Evolutionary conservation across 768 basidiomycete genomes (phyloP).

Genomic region (Auriculariales sp.): DNA sequence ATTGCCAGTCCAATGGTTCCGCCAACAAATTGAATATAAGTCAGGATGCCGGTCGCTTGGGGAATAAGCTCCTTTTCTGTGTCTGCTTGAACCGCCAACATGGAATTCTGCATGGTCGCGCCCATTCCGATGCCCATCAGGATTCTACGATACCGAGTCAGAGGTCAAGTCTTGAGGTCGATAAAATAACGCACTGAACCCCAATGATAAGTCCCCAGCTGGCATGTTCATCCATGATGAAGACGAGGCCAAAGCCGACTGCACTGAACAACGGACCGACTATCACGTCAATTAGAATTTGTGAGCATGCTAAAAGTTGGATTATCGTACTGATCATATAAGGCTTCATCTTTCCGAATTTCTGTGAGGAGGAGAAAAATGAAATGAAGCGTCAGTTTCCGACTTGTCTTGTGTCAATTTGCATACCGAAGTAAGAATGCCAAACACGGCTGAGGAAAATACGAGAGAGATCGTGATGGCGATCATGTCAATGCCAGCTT

Average conservation of each 20-base stretch:
- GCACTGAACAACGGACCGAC: slow-evolving; percentile 17
- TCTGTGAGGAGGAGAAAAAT: not conserved
- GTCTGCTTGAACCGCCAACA: slow-evolving; percentile 13
- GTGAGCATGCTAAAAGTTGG: no score
- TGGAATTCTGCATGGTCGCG: slow-evolving; percentile 17
- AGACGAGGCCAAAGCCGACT: slow-evolving; percentile 22
- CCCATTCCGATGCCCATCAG: slow-evolving; percentile 25
- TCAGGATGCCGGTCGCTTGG: slow-evolving; percentile 12
- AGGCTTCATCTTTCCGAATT: no score
- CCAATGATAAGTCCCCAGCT: slow-evolving; percentile 16
- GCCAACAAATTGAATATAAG: slow-evolving; percentile 1
- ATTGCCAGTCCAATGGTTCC: not conserved
- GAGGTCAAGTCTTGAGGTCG: not conserved
- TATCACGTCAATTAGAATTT: no score
- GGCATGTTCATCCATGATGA: slow-evolving; percentile 17
- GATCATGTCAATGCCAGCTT: slow-evolving; percentile 25
- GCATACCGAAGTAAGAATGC: slow-evolving; percentile 11
- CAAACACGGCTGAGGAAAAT: slow-evolving; percentile 15
- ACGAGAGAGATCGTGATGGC: slow-evolving; percentile 21
- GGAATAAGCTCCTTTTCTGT: slow-evolving; percentile 12
- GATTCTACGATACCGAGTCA: not conserved
- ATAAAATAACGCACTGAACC: slow-evolving; percentile 23
- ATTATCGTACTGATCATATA: no score
- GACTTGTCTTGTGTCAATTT: no score
- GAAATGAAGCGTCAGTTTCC: not conserved